Base-by-base conservation (phyloP, 129 eudicot genomes). In the Tagetes patula region DNA sequence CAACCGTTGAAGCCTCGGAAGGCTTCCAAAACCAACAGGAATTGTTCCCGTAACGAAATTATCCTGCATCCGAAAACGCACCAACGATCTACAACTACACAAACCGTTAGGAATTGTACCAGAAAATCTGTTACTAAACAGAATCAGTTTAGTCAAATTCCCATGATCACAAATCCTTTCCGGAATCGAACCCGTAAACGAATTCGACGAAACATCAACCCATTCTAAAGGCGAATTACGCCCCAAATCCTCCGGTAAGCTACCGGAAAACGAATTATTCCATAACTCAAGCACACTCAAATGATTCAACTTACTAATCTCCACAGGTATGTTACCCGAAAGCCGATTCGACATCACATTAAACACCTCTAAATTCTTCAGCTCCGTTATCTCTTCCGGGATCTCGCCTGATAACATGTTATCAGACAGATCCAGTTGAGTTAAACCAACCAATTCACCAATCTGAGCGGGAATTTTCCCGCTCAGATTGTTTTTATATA, bases 201-300 rank as follows among this genome's bases (percentile, higher is more conserved):
- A 82, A 53, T 94, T 94, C 8, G 96, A 84, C 2, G 96, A 94
- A n/a, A 94, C 31, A 67, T 94, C 98, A 45, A 94, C 79, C 96
- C 96, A 89, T 67, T 87, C 92, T 0, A 93, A 76, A 9, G 95
- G 91, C 0, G 96, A 79, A 77, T 79, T 84, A 2, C 56, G 34
- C 65, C 96, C 96, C 14, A 94, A 96, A 65, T 85, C 83, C 6
- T 62, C 69, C 0, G 98, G 98, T 40, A 93, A 75, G 3, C 90
- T 80, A 45, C 98, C 98, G 1, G 92, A 84, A 12, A 93, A 58
- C 5, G 95, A 73, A 80, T 93, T 93, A 80, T 89, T 93, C 95
- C 98, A 89, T n/a, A 93, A 80, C 87, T 84, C 95, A 53, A 93
- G 84, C 31, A 93, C 91, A n/a, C 75, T 77, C 3, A 94, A 79